A percentile compares a stretch with the other conserved stretches of the same genome.
Conservation (phyloP, 2,329 filamentous ascomycete species). For the Penicillium digitatum region DNA sequence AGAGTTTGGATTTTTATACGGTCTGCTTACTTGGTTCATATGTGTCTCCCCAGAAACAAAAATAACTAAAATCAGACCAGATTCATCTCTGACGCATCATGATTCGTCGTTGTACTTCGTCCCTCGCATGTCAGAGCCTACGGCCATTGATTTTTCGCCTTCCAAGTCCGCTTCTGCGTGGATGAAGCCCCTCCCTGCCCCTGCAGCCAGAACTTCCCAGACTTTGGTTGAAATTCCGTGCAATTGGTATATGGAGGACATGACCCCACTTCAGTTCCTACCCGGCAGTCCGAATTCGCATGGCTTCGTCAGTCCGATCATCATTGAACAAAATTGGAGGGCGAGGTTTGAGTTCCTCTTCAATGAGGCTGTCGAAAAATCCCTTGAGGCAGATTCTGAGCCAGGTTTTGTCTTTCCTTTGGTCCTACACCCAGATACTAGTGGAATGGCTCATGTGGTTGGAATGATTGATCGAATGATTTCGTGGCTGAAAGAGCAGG, state of each 20-base stretch:
- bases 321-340: slow-evolving; percentile 59
- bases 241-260: slow-evolving; percentile 48
- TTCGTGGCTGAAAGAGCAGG: slow-evolving; percentile 46
- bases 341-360: slow-evolving; percentile 56
- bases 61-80: slow-evolving; percentile 14
- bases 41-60: no score
- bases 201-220: slow-evolving; percentile 18
- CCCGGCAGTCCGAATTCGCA: slow-evolving; percentile 49
- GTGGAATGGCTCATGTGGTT: slow-evolving; percentile 59
- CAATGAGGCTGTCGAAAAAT: slow-evolving; percentile 24
- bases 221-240: slow-evolving; percentile 44
- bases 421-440: slow-evolving; percentile 56
- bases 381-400: slow-evolving; percentile 36
- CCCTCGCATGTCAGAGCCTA: slow-evolving; percentile 33
- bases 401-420: slow-evolving; percentile 46
- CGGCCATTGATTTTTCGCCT: slow-evolving; percentile 43
- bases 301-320: slow-evolving; percentile 55
- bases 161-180: slow-evolving; percentile 39
- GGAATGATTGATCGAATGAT: slow-evolving; percentile 55
- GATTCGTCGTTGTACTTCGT: slow-evolving; percentile 44
- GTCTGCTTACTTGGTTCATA: slow-evolving; percentile 14
- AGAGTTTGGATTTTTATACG: slow-evolving; percentile 43
- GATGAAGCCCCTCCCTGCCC: slow-evolving; percentile 41
- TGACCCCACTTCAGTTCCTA: slow-evolving; percentile 46
- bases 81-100: slow-evolving; percentile 43